These are phyloP conservation scores for Bipolaris gigantea DNA, from an alignment of 2,329 filamentous ascomycete species.

Conservation along the genomic window DNA sequence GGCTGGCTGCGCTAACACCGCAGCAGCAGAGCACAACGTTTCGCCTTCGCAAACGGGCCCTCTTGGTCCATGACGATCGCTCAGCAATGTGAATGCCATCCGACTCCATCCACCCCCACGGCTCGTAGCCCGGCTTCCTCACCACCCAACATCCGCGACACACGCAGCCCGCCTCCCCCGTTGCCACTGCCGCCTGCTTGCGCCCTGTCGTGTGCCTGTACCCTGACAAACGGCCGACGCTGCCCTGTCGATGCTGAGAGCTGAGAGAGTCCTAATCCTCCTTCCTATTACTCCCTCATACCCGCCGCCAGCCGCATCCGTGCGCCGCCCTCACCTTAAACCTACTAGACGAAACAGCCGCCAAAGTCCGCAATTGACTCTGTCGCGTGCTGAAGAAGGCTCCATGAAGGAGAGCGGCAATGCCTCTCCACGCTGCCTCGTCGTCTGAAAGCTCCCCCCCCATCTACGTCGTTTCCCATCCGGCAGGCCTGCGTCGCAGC, in stretches of 20 bases:
- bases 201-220: too few relatives aligned
- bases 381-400: constrained; percentile 9
- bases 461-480: constrained; percentile 14
- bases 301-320: constrained; percentile 14
- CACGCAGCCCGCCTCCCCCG: background rate
- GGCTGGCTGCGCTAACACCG: background rate
- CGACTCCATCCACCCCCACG: too few relatives aligned
- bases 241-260: background rate
- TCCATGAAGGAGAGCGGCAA: constrained; percentile 25
- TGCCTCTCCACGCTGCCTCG: constrained; percentile 27
- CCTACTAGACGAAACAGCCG: constrained; percentile 12
- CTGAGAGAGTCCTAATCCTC: background rate
- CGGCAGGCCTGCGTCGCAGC: constrained; percentile 2
- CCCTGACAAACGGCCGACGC: background rate
- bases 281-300: background rate
- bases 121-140: background rate
- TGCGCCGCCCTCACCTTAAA: constrained; percentile 16
- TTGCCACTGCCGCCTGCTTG: background rate
- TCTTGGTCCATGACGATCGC: constrained; percentile 3
- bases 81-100: background rate
- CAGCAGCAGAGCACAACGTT: constrained; percentile 1
- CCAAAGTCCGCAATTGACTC: constrained; percentile 7
- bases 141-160: background rate
- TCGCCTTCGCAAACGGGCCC: constrained; percentile 7
- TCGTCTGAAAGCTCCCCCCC: constrained; percentile 23